These are phyloP conservation scores for Pseudogymnoascus sp. DNA, from an alignment of 2,329 filamentous ascomycete species.

Conservation along the genomic window DNA sequence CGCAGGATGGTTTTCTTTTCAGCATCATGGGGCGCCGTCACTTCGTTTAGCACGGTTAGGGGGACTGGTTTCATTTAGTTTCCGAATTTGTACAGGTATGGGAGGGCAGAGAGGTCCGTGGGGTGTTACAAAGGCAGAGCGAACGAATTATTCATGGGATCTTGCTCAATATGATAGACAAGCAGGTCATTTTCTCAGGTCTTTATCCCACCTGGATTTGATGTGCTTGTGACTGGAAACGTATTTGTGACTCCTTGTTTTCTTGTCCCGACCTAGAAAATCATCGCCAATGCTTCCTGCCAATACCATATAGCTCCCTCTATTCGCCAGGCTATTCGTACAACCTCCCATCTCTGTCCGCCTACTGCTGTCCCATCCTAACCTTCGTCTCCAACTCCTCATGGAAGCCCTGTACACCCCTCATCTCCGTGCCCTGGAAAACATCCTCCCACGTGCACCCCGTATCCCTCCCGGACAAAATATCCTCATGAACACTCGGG, in stretches of 20 bases:
- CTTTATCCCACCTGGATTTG: not conserved
- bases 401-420: conserved; percentile 66
- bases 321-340: conserved; percentile 2
- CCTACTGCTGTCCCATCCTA: conserved; percentile 50
- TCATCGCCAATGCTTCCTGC: not conserved
- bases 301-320: conserved; percentile 2
- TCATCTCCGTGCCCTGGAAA: conserved; percentile 70
- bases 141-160: not conserved
- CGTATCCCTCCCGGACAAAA: conserved; percentile 70
- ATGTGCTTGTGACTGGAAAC: not conserved
- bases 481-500: conserved; percentile 74
- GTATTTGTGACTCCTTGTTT: not conserved
- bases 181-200: not conserved
- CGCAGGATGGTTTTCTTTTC: not conserved
- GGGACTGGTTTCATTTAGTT: not conserved
- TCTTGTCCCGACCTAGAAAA: not conserved
- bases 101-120: not conserved
- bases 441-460: conserved; percentile 91
- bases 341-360: not conserved
- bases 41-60: not conserved
- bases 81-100: conserved; percentile 6
- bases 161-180: not conserved
- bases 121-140: conserved; percentile 4
- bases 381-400: conserved; percentile 91
- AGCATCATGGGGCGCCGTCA: not conserved